Conservation (phyloP, 2,329 filamentous ascomycete genomes). For the Aaosphaeria pasadenensis region DNA sequence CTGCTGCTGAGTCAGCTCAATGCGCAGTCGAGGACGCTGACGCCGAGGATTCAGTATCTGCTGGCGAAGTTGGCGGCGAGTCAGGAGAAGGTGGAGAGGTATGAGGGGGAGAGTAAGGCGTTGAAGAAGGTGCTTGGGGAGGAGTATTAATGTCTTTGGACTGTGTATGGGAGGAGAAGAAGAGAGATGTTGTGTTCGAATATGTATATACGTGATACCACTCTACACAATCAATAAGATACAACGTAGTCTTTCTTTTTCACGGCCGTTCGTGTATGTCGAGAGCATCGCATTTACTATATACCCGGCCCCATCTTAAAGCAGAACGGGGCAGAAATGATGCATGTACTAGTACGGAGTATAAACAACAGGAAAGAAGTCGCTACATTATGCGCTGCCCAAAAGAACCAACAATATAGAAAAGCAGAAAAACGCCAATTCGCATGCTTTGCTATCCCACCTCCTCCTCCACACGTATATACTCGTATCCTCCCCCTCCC, state of each 20-base stretch:
- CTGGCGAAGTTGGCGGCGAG: slow-evolving; percentile 69
- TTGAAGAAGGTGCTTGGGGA: slow-evolving; percentile 69
- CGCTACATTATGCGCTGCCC: too few relatives aligned
- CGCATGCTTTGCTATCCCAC: not conserved
- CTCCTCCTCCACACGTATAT: not conserved
- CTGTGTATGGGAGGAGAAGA: not conserved
- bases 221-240: not conserved
- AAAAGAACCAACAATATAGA: not conserved
- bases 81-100: slow-evolving; percentile 70
- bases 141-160: slow-evolving; percentile 38
- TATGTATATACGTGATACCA: slow-evolving; percentile 1
- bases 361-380: too few relatives aligned
- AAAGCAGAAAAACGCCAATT: not conserved
- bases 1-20: slow-evolving; percentile 67
- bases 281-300: not conserved
- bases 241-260: not conserved
- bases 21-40: slow-evolving; percentile 66
- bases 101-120: slow-evolving; percentile 67
- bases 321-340: too few relatives aligned
- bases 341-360: too few relatives aligned
- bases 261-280: not conserved
- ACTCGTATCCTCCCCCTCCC: not conserved
- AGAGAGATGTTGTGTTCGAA: not conserved
- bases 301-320: too few relatives aligned
- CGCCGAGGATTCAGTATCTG: slow-evolving; percentile 67